phyloP scores from a whole-genome alignment of 2,329 filamentous ascomycete genomes.

The Fusarium luffae region DNA sequence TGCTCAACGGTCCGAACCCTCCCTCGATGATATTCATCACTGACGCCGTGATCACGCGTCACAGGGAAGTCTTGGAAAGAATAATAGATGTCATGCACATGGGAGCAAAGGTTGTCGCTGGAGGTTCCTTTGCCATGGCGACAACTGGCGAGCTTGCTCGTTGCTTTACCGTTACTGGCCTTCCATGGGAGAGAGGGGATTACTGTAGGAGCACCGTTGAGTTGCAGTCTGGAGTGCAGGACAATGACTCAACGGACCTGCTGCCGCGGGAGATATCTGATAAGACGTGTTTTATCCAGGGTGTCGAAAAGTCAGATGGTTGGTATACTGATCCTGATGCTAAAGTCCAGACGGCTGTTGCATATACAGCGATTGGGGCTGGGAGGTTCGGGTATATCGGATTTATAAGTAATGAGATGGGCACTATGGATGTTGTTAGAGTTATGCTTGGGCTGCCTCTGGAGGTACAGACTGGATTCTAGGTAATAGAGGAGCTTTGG shows the following conservation, averaged over 20 bases:
- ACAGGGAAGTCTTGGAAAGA: neutral
- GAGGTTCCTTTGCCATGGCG: too few relatives aligned
- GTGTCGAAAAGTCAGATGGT: too few relatives aligned
- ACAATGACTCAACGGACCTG: rapidly evolving
- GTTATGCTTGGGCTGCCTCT: neutral
- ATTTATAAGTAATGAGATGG: neutral
- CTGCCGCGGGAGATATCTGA: neutral
- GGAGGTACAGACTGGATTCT: rapidly evolving
- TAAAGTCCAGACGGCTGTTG: neutral
- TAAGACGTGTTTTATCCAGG: neutral
- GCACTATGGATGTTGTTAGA: rapidly evolving
- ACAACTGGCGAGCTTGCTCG: too few relatives aligned
- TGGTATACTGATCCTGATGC: too few relatives aligned
- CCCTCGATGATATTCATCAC: neutral
- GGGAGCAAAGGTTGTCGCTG: neutral
- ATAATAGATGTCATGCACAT: neutral
- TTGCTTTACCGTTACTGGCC: neutral
- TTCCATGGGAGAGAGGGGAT: neutral
- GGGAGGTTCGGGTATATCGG: neutral
- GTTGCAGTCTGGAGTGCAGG: too few relatives aligned
- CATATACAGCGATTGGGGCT: neutral
- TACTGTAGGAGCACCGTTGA: too few relatives aligned
- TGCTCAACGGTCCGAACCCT: neutral
- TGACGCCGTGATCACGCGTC: neutral
- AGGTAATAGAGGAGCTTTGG: rapidly evolving